These are phyloP conservation scores for Aspergillus transmontanensis DNA, from an alignment of 2,329 filamentous ascomycete genomes.

Conservation along the genomic window DNA sequence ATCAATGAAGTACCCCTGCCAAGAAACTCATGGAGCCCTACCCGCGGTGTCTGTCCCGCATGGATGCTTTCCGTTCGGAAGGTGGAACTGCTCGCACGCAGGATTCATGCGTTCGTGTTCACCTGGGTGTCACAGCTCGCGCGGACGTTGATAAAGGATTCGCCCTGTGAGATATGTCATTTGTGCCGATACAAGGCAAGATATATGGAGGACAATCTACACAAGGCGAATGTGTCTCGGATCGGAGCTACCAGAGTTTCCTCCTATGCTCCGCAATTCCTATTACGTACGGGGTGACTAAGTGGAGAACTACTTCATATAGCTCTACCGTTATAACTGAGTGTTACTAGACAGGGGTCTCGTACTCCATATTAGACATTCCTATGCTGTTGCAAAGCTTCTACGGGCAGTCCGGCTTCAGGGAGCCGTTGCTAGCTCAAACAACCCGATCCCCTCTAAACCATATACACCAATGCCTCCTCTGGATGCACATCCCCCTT, in stretches of 20 bases:
- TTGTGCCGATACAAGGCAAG: neutral
- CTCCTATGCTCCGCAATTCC: neutral
- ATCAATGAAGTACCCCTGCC: conserved; percentile 1
- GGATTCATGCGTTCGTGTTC: neutral
- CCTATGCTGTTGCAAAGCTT: neutral
- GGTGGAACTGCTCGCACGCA: neutral
- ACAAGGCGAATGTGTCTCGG: neutral
- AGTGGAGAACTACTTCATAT: neutral
- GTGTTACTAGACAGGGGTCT: neutral
- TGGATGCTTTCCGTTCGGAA: neutral
- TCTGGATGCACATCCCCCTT: conserved; percentile 8
- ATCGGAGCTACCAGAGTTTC: neutral
- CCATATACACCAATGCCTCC: conserved; percentile 14
- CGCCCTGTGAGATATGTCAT: neutral
- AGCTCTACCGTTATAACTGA: neutral
- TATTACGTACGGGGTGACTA: neutral
- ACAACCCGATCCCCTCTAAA: neutral
- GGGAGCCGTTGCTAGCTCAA: neutral
- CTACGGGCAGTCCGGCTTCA: neutral
- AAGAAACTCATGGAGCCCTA: conserved; percentile 1
- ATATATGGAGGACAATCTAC: neutral
- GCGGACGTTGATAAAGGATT: neutral
- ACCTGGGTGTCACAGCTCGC: neutral
- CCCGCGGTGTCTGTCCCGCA: neutral
- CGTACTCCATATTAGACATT: neutral